A percentile compares a stretch with the other conserved stretches of the same genome.
phyloP scores from a whole-genome alignment of 192 early-diverging fungal genomes.

The Gonapodya prolifera region DNA sequence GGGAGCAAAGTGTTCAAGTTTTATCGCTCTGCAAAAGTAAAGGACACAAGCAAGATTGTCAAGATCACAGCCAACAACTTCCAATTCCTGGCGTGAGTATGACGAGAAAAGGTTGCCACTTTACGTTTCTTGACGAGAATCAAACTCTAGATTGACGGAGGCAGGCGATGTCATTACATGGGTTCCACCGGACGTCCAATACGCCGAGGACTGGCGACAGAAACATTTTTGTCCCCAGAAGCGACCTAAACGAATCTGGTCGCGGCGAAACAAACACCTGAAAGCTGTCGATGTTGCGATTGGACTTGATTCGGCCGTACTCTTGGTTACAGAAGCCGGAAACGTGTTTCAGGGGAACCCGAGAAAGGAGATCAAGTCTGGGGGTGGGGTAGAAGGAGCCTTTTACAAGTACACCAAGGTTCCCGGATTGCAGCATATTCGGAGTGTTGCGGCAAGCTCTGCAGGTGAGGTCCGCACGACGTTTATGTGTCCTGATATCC shows the following conservation, averaged over 20 bases:
- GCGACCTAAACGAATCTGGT: conserved; percentile 46
- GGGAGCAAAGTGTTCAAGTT: background rate
- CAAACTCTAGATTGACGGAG: background rate
- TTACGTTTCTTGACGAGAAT: too few relatives aligned
- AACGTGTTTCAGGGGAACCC: conserved; percentile 49
- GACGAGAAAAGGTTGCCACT: too few relatives aligned
- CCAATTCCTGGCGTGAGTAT: background rate
- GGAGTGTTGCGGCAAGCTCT: conserved; percentile 38
- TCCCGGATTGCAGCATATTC: conserved; percentile 43
- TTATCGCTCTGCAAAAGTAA: conserved; percentile 5
- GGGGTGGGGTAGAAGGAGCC: conserved; percentile 10
- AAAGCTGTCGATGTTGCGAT: conserved; percentile 43
- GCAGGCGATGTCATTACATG: background rate
- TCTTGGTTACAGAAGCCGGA: conserved; percentile 51
- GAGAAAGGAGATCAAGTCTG: conserved; percentile 5
- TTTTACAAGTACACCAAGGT: conserved; percentile 41
- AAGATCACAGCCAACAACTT: conserved; percentile 12
- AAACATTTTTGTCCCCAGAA: conserved; percentile 14
- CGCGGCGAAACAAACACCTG: conserved; percentile 27
- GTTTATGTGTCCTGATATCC: too few relatives aligned
- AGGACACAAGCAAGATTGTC: background rate
- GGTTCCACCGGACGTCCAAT: background rate
- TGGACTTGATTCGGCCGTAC: conserved; percentile 51
- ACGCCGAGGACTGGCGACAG: background rate
- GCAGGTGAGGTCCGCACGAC: conserved; percentile 21